Conservation (phyloP, 2,329 filamentous ascomycete species). For the Mollisiaceae sp. region DNA sequence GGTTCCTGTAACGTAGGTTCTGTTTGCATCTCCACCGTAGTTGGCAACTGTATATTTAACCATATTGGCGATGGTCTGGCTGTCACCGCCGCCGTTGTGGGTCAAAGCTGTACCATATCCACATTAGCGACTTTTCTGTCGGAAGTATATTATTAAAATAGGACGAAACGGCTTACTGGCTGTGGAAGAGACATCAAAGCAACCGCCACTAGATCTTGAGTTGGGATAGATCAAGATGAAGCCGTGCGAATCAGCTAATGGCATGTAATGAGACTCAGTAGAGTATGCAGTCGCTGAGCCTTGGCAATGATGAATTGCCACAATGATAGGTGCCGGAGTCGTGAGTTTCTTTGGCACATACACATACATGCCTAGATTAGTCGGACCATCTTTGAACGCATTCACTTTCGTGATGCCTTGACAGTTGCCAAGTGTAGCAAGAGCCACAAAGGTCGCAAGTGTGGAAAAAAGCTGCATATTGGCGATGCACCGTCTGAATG, state of each 20-base stretch:
- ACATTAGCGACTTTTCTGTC: not conserved
- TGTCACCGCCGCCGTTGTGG: conserved; percentile 62
- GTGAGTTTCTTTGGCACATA: conserved; percentile 31
- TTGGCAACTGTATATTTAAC: conserved; percentile 56
- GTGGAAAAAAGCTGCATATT: not conserved
- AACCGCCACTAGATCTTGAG: conserved; percentile 56
- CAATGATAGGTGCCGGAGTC: conserved; percentile 32
- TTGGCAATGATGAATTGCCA: conserved; percentile 36
- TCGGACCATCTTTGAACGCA: conserved; percentile 25
- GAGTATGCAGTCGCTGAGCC: conserved; percentile 49
- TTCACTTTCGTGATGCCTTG: conserved; percentile 19
- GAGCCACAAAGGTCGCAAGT: not conserved
- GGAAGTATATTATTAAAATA: not conserved
- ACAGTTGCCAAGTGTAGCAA: not conserved
- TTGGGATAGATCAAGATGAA: conserved; percentile 66
- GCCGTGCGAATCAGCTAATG: conserved; percentile 57
- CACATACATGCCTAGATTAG: conserved; percentile 26
- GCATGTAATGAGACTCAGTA: conserved; percentile 50
- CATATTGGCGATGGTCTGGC: conserved; percentile 62
- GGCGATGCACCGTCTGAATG: not conserved
- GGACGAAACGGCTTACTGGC: conserved; percentile 18
- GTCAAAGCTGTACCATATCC: conserved; percentile 44
- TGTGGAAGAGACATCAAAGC: conserved; percentile 63
- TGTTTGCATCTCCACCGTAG: conserved; percentile 56
- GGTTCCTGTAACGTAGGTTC: conserved; percentile 59